Percentiles rank a stretch among this genome's conserved stretches.
These are phyloP conservation scores for Spergularia marina DNA, from an alignment of 148 eudicot genomes.

Conservation along the genomic window DNA sequence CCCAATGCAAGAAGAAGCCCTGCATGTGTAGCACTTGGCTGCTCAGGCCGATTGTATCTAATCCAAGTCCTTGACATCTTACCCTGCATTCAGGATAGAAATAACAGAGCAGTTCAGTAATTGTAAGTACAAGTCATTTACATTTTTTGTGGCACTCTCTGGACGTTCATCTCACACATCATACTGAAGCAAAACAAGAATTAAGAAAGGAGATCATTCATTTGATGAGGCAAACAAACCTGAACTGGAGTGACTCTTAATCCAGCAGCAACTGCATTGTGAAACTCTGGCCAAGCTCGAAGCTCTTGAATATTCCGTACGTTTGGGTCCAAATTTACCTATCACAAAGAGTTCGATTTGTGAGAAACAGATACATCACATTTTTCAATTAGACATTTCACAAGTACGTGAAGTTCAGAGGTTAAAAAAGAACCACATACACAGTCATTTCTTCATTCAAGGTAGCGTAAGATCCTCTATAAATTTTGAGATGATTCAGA, in stretches of 20 bases:
- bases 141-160: background rate
- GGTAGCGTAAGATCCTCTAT: background rate
- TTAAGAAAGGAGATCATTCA: conserved; percentile 1
- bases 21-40: conserved; percentile 82
- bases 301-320: conserved; percentile 86
- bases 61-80: conserved; percentile 98
- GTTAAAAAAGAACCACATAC: conserved; percentile 4
- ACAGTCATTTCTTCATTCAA: background rate
- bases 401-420: background rate
- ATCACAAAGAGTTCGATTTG: conserved; percentile 16
- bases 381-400: background rate
- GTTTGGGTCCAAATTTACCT: conserved; percentile 93
- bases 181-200: background rate
- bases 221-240: conserved; percentile 36
- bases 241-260: conserved; percentile 74
- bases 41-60: conserved; percentile 84
- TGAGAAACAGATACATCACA: background rate
- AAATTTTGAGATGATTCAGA: background rate
- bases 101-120: background rate
- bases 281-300: conserved; percentile 96
- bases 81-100: conserved; percentile 48
- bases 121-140: background rate
- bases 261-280: conserved; percentile 99
- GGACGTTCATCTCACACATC: background rate
- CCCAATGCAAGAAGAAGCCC: conserved; percentile 96